Conservation (phyloP, 2,329 filamentous ascomycete species). For the Aspergillus viridinutans region DNA sequence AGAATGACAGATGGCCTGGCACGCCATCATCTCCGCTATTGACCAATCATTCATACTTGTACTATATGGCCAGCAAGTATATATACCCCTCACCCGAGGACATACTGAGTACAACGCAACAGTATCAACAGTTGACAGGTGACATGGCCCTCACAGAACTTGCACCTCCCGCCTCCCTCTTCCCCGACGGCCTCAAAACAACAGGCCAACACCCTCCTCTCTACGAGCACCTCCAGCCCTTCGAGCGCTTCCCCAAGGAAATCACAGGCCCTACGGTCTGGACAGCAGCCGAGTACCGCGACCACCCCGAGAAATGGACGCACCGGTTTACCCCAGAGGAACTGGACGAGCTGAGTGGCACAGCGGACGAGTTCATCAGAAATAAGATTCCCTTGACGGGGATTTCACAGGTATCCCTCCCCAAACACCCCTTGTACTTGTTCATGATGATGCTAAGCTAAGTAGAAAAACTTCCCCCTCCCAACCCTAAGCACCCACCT, state of each 20-base stretch:
- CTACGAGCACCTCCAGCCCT: constrained; percentile 61
- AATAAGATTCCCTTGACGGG: constrained; percentile 65
- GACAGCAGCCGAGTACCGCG: constrained; percentile 61
- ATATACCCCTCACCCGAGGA: background rate
- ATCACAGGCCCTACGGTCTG: constrained; percentile 71
- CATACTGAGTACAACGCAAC: background rate
- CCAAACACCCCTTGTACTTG: background rate
- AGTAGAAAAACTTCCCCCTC: constrained; percentile 56
- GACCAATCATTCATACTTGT: constrained; percentile 13
- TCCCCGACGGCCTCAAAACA: constrained; percentile 63
- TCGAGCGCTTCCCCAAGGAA: constrained; percentile 64
- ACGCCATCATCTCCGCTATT: constrained; percentile 28
- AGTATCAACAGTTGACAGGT: background rate
- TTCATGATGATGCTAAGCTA: background rate
- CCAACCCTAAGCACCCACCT: constrained; percentile 54
- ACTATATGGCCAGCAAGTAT: background rate
- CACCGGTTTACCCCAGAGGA: constrained; percentile 65
- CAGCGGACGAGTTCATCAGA: constrained; percentile 66
- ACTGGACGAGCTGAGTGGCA: constrained; percentile 60
- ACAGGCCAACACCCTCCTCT: constrained; percentile 70
- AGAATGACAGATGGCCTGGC: constrained; percentile 13
- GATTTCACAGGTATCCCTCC: constrained; percentile 53
- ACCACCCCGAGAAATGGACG: constrained; percentile 66
- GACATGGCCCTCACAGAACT: constrained; percentile 35
- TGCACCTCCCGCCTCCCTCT: constrained; percentile 36